A percentile compares a stretch with the other conserved stretches of the same genome.
phyloP scores from a whole-genome alignment of 495 filamentous ascomycete species.

The Hapsidospora chrysogenum region DNA sequence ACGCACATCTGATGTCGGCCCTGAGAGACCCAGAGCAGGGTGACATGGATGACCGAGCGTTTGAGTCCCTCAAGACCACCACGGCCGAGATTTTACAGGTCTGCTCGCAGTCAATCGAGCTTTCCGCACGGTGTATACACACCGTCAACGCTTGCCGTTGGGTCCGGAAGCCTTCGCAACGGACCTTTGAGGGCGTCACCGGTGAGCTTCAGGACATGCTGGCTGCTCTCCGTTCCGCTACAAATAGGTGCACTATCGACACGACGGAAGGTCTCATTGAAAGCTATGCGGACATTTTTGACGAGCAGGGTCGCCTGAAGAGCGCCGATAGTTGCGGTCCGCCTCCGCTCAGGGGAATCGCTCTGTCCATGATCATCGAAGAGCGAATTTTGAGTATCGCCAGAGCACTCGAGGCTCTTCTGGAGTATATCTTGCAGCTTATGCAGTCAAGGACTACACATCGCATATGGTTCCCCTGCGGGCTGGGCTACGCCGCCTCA shows the following conservation, averaged over 20 bases:
- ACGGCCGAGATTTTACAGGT: not conserved
- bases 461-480: slow-evolving; percentile 1
- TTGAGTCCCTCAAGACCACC: not conserved
- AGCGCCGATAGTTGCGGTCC: not conserved
- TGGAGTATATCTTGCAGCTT: not conserved
- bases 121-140: not conserved
- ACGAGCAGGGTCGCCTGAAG: not conserved
- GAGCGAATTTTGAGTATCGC: not conserved
- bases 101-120: not conserved
- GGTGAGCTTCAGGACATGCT: not conserved
- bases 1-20: not conserved
- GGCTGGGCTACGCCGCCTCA: not conserved
- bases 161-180: slow-evolving; percentile 1
- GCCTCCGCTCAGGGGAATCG: not conserved
- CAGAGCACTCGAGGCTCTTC: not conserved
- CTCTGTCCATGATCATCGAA: not conserved
- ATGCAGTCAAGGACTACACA: not conserved
- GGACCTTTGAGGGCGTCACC: not conserved
- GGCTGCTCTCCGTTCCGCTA: not conserved
- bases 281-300: slow-evolving; percentile 1
- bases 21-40: not conserved
- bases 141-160: not conserved
- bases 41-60: not conserved
- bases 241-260: not conserved
- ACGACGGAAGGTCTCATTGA: not conserved